Evolutionary conservation across 331 rosid genomes (phyloP), one percentile per base, ranked within the genome.

Genomic region (Malus hybrid): DNA sequence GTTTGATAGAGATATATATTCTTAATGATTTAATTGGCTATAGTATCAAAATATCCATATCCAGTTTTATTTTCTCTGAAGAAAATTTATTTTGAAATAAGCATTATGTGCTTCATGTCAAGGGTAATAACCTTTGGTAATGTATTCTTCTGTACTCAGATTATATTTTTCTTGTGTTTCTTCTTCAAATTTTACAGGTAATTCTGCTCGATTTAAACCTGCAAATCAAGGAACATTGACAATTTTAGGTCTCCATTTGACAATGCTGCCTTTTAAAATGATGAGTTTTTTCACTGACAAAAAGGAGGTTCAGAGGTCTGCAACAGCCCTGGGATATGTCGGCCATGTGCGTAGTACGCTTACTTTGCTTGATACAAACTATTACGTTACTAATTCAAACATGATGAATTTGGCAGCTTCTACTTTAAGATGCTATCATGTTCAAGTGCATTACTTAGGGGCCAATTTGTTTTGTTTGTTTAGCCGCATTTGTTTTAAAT

Each of bases 291-390:
- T 92, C 90, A 79, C 92, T 11, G 97, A 95, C 81, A 95, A 95
- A 87, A 95, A 89, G 86, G 97, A 90, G 83, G 88, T 89, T 79
- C 97, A 90, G 84, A 89, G 72, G 83, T 89, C 97, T 84, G 91
- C 99, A 80, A 88, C 97, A 70, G 90, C 97, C 83, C 84, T 95
- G 75, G 99, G 97, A 86, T 95, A 90, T 73, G 93, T 82, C 34
- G 91, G 91, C 15, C 97, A 95, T 66, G 99, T 95, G 83, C 82
- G 99, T 88, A 71, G 97, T 88, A 73, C 77, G 71, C 69, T 46
- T 44, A 71, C 74, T 70, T 31, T 57, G 32, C 70, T 77, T 64
- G 56, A 12, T 28, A 76, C 69, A 57, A 75, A 72, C 6, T 22
- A 73, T 72, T 57, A 71, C 56, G 15, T 73, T 67, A 12, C 48